Base-by-base conservation (phyloP, 164 flowering plant species). In the Tetrastigma voinierianum region DNA sequence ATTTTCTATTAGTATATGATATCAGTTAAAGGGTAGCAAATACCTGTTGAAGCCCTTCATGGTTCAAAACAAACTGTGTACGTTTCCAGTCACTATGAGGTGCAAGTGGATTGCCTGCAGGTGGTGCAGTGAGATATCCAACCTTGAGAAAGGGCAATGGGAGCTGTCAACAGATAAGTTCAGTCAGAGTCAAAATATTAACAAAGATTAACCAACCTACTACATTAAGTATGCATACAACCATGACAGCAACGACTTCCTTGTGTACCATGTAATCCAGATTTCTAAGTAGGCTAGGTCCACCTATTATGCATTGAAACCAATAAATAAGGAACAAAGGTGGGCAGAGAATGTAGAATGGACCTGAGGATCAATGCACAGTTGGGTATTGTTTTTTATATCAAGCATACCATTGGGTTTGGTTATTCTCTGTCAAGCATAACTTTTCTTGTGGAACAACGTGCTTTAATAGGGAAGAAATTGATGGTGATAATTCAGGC, bases 21-120 rank as follows among this genome's bases (percentile, higher is more conserved):
- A 32, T 7, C 40, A 32, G 40, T 32, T 32, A 32, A 32, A 32
- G 40, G 40, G 40, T 32, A 32, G 40, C 40, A 32, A 32, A 61
- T 71, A 86, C 98, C 98, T 94, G 96, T 54, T 76, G 85, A 69
- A 95, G 96, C 45, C 87, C 88, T 82, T 95, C 99, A 70, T 95
- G 97, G 73, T 92, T 88, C 68, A 95, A 74, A 52, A 84, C 82
- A 83, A 92, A 95, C 64, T 87, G 83, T 13, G 89, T 71, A 9
- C 84, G 77, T 44, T 85, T 95, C 98, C 99, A 95, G 72, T 95
- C 99, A 80, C 81, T 68, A 73, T 95, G 97, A 66, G 98, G 92
- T 53, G 96, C 94, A 70, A 86, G 51, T 69, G 81, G 72, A 48
- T 78, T 82, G 49, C 95, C 96, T 2, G 73, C 86, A 59, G 98